Evolutionary conservation across 768 basidiomycete species (phyloP).

Genomic region (Collybiopsis confluens): DNA sequence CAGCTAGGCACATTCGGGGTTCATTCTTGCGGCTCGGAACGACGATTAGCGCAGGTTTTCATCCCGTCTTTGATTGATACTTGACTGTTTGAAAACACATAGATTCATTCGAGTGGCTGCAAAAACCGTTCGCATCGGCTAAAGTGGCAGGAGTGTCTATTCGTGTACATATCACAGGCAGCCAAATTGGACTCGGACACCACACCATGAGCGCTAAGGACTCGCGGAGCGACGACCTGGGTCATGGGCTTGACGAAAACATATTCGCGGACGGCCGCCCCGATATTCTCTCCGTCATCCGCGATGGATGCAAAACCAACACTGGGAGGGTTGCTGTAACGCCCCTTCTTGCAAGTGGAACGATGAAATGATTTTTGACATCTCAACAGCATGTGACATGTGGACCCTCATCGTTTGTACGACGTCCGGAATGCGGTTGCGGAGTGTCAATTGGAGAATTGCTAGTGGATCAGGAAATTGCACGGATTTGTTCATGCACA

Average conservation of each 20-base stretch:
- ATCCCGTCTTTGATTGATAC: background rate
- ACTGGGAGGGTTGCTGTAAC: constrained; percentile 21
- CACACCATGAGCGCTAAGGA: background rate
- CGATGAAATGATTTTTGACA: background rate
- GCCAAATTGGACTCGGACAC: too few relatives aligned
- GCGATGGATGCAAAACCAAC: constrained; percentile 12
- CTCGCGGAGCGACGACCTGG: background rate
- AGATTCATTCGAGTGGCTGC: background rate
- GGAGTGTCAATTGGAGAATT: constrained; percentile 24
- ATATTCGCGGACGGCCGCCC: constrained; percentile 17
- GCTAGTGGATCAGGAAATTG: constrained; percentile 20
- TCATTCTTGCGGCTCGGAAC: constrained; percentile 19
- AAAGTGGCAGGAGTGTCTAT: background rate
- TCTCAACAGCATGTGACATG: constrained; percentile 19
- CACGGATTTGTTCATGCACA: constrained; percentile 25
- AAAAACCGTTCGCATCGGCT: background rate
- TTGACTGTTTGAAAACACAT: background rate
- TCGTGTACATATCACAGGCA: background rate
- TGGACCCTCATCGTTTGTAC: constrained; percentile 25
- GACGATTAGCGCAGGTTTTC: constrained; percentile 10
- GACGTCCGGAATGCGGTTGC: constrained; percentile 29
- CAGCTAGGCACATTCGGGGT: constrained; percentile 18
- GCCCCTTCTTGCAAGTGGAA: constrained; percentile 23
- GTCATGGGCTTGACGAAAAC: background rate
- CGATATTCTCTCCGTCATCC: constrained; percentile 15